A percentile compares a stretch with the other conserved stretches of the same genome.
phyloP scores from a whole-genome alignment of 2,329 filamentous ascomycete genomes.

The Xylaria hypoxylon region DNA sequence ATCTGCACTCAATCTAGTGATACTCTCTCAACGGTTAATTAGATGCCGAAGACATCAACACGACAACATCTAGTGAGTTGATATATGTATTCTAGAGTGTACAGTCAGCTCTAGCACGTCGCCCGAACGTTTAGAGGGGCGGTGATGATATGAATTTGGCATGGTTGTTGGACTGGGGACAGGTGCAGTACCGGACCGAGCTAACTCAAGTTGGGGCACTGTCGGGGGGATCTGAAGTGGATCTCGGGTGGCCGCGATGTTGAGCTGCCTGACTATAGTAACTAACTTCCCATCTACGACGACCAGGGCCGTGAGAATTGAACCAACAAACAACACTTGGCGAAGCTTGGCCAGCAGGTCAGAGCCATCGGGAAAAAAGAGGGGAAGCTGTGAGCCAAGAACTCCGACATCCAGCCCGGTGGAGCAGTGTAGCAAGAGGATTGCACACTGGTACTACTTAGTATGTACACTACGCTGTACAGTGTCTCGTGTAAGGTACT shows the following conservation, averaged over 20 bases:
- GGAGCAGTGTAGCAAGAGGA: conserved; percentile 34
- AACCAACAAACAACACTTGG: conserved; percentile 46
- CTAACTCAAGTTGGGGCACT: conserved; percentile 23
- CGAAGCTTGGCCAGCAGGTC: conserved; percentile 37
- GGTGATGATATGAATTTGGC: conserved; percentile 14
- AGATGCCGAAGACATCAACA: neutral
- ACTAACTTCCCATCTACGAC: conserved; percentile 28
- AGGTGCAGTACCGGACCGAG: conserved; percentile 16
- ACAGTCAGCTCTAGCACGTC: conserved; percentile 10
- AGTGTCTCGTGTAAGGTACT: neutral
- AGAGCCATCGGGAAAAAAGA: conserved; percentile 42
- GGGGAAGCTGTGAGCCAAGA: conserved; percentile 47
- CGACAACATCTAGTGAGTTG: neutral
- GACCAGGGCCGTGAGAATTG: conserved; percentile 46
- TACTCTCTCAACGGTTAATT: neutral
- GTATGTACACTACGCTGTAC: neutral
- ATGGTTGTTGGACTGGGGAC: conserved; percentile 12
- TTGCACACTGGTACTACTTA: too few relatives aligned
- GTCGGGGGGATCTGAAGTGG: conserved; percentile 35
- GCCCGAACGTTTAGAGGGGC: neutral
- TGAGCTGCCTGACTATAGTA: conserved; percentile 31
- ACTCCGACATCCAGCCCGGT: conserved; percentile 33
- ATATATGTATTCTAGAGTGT: neutral
- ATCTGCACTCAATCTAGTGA: neutral
- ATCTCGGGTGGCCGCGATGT: conserved; percentile 42